A percentile compares a stretch with the other conserved stretches of the same genome.
These are phyloP conservation scores for Eucalyptus erythrocorys DNA, from an alignment of 345 rosid species.

Conservation along the genomic window DNA sequence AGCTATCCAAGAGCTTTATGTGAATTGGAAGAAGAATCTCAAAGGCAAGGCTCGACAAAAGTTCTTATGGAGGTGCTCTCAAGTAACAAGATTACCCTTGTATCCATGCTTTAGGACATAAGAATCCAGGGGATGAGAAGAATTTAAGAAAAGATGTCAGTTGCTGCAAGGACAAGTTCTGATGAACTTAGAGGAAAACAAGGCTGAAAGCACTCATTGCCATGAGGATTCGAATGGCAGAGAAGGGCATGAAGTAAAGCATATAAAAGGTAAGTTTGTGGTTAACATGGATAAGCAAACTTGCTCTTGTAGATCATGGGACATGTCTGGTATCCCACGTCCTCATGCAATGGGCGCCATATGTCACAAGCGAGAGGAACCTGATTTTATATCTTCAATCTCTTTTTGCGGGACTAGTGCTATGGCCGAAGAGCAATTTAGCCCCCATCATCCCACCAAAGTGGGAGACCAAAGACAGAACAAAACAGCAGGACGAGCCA, in stretches of 20 bases:
- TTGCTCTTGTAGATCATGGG: neutral
- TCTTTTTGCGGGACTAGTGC: neutral
- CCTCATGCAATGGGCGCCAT: neutral
- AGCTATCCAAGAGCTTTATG: neutral
- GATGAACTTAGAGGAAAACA: neutral
- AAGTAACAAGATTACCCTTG: neutral
- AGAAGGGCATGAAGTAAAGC: neutral
- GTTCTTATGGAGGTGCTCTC: neutral
- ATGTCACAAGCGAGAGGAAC: neutral
- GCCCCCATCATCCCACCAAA: neutral
- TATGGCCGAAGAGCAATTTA: neutral
- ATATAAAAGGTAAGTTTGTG: neutral
- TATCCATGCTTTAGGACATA: neutral
- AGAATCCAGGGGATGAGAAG: neutral
- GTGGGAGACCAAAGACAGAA: neutral
- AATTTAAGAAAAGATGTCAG: neutral
- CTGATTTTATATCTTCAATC: neutral
- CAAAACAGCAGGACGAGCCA: neutral
- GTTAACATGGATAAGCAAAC: neutral
- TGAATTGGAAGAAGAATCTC: neutral
- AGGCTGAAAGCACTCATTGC: neutral
- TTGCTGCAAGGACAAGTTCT: neutral
- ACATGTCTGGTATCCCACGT: neutral
- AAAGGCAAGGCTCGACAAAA: neutral
- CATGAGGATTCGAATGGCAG: neutral